These are phyloP conservation scores for Suhomyces guaymorum DNA, from an alignment of 1,139 yeast species.

Conservation along the genomic window DNA sequence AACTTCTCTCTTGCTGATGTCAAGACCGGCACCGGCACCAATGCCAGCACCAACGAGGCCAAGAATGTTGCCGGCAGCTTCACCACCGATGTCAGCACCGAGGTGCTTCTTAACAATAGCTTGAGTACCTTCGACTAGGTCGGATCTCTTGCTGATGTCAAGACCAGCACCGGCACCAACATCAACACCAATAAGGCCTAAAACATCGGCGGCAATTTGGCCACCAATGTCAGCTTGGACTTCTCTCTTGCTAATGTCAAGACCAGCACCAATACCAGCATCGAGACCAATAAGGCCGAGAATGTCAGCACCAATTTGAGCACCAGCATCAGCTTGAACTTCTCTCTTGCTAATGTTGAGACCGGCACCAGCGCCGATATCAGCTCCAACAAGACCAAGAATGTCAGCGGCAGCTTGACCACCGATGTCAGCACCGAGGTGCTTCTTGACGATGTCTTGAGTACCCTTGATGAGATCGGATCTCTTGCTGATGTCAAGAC, in stretches of 20 bases:
- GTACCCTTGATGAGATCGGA: slow-evolving; percentile 16
- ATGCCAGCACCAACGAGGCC: no score
- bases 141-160: slow-evolving; percentile 7
- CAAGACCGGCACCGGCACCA: slow-evolving; percentile 5
- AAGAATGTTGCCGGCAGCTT: no score
- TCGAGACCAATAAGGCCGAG: slow-evolving; percentile 9
- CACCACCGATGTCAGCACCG: no score
- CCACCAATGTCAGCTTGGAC: slow-evolving; percentile 14
- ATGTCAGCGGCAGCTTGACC: slow-evolving; percentile 11
- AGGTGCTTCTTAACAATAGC: slow-evolving; percentile 10
- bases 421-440: slow-evolving; percentile 10
- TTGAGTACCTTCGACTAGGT: slow-evolving; percentile 5
- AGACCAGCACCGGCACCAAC: slow-evolving; percentile 5
- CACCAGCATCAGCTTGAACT: slow-evolving; percentile 18
- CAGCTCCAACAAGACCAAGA: slow-evolving; percentile 14
- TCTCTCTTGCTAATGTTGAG: no score
- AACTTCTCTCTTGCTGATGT: slow-evolving; percentile 7
- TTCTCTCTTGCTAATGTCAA: slow-evolving; percentile 10
- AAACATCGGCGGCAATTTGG: slow-evolving; percentile 12
- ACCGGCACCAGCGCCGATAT: no score
- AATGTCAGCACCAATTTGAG: slow-evolving; percentile 9
- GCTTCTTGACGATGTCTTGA: slow-evolving; percentile 4
- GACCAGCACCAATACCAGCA: slow-evolving; percentile 14
- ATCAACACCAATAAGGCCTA: slow-evolving; percentile 8
- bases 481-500: slow-evolving; percentile 9